Conservation (phyloP, 1,139 yeast species). For the Hemisphaericaspora xylanilytica region DNA sequence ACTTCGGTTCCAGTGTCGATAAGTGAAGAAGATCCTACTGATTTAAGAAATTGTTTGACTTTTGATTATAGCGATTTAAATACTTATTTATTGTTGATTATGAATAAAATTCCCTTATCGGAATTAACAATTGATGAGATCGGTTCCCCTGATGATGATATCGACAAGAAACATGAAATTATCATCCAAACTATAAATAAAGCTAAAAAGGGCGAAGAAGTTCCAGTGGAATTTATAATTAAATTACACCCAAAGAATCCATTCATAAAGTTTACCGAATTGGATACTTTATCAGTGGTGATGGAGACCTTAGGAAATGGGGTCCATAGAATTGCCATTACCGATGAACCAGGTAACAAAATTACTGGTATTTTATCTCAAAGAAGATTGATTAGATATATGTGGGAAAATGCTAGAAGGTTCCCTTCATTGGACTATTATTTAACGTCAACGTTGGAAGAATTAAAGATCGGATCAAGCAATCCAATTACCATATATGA, state of each 20-base stretch:
- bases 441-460: conserved; percentile 63
- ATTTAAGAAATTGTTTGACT: conserved; percentile 60
- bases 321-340: conserved; percentile 87
- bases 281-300: conserved; percentile 66
- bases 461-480: conserved; percentile 66
- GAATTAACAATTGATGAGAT: conserved; percentile 34
- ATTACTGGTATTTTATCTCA: conserved; percentile 84
- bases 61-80: conserved; percentile 92
- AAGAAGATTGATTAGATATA: conserved; percentile 73
- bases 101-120: conserved; percentile 56
- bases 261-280: conserved; percentile 68
- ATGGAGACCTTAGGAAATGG: conserved; percentile 88
- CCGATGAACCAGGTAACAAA: conserved; percentile 41
- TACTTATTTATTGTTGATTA: conserved; percentile 71
- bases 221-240: conserved; percentile 77
- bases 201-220: conserved; percentile 66
- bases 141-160: conserved; percentile 16
- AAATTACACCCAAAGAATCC: conserved; percentile 84
- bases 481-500: conserved; percentile 78
- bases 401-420: conserved; percentile 90
- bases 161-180: conserved; percentile 26
- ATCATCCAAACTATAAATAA: conserved; percentile 35
- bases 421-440: conserved; percentile 78
- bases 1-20: conserved; percentile 80
- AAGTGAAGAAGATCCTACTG: conserved; percentile 23